These are phyloP conservation scores for Plasmopara halstedii DNA, from an alignment of 352 stramenopile genomes.

Conservation along the genomic window DNA sequence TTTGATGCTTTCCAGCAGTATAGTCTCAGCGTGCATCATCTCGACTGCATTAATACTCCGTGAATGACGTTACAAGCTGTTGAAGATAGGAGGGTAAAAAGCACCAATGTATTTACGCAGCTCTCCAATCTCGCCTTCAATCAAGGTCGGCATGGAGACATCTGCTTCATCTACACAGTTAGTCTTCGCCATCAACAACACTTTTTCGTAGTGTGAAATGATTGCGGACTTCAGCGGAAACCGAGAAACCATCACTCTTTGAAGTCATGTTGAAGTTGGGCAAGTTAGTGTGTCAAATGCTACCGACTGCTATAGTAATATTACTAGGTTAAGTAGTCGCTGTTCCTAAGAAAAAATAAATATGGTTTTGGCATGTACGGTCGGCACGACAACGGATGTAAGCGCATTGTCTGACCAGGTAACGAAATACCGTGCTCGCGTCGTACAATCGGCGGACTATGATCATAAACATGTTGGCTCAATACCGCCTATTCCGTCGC, in stretches of 20 bases:
- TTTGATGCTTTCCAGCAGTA: conserved; percentile 58
- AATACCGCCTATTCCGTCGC: conserved; percentile 28
- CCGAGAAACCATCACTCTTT: conserved; percentile 25
- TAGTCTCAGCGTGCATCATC: conserved; percentile 76
- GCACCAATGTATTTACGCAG: conserved; percentile 62
- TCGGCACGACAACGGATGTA: conserved; percentile 55
- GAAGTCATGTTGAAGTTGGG: conserved; percentile 13
- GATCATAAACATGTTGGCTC: conserved; percentile 13
- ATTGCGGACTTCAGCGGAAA: conserved; percentile 22
- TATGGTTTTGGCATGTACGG: conserved; percentile 54
- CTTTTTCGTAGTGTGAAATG: conserved; percentile 17
- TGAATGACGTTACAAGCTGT: background rate
- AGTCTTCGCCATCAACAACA: conserved; percentile 11
- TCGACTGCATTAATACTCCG: too few relatives aligned
- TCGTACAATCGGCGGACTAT: conserved; percentile 26
- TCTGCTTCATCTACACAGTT: background rate
- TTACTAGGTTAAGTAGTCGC: background rate
- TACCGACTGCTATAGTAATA: too few relatives aligned
- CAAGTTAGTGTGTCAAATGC: background rate
- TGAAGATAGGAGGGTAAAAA: conserved; percentile 1
- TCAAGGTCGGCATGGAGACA: background rate
- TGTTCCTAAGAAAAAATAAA: background rate
- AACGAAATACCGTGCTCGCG: conserved; percentile 69
- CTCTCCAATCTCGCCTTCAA: conserved; percentile 44
- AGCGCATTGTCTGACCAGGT: conserved; percentile 74